These are phyloP conservation scores for Didymella arachidicola DNA, from an alignment of 2,329 filamentous ascomycete species.

Conservation along the genomic window DNA sequence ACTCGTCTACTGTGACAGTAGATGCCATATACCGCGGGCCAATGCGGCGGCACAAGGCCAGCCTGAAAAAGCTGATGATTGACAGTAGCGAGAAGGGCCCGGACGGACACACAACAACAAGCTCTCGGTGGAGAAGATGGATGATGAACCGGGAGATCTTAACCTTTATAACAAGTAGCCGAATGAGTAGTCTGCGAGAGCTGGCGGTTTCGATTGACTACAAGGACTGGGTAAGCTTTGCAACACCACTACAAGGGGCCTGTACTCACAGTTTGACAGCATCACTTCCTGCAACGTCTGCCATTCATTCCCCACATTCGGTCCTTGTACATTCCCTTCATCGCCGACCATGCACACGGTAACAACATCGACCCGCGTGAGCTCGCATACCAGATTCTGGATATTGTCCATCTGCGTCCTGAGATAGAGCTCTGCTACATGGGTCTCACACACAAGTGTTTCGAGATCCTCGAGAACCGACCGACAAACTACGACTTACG, in stretches of 20 bases:
- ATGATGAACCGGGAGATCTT: conserved; percentile 73
- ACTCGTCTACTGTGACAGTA: conserved; percentile 68
- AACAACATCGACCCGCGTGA: conserved; percentile 69
- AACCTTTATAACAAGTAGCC: conserved; percentile 76
- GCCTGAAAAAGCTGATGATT: conserved; percentile 75
- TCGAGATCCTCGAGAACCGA: conserved; percentile 76
- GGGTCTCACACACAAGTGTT: conserved; percentile 79
- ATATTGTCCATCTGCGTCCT: conserved; percentile 77
- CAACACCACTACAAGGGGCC: not conserved
- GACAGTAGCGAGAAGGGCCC: conserved; percentile 69
- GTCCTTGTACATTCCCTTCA: conserved; percentile 73
- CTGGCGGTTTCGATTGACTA: conserved; percentile 76
- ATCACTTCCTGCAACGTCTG: conserved; percentile 78
- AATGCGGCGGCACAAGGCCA: conserved; percentile 73
- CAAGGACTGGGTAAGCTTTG: conserved; percentile 74
- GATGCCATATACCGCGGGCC: conserved; percentile 75
- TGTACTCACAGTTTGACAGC: conserved; percentile 57
- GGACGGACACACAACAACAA: conserved; percentile 50
- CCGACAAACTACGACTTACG: conserved; percentile 55
- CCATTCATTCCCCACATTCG: conserved; percentile 74
- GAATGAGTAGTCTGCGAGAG: conserved; percentile 75
- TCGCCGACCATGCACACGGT: conserved; percentile 67
- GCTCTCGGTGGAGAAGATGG: conserved; percentile 71
- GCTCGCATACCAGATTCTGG: conserved; percentile 76
- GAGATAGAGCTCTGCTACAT: conserved; percentile 81